Base-by-base conservation (phyloP, 2,329 filamentous ascomycete species). In the Arachnomyces sp. region DNA sequence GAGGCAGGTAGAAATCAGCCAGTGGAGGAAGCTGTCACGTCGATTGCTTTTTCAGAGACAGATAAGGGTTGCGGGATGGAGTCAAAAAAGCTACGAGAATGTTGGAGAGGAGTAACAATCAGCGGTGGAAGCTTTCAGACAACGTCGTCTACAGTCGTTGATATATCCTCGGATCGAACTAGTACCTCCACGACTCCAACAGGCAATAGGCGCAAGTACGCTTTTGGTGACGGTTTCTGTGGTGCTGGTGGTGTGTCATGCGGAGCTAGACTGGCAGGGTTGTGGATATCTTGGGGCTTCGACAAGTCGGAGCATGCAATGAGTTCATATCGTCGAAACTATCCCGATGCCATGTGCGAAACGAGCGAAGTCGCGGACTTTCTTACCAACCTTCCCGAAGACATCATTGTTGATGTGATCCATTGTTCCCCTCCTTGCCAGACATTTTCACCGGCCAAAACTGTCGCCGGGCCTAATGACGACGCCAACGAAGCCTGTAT, bases 361-460 rank as follows among this genome's bases (percentile, higher is more conserved):
- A 61, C 68, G 0, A 54, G 59, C 0, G 56, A 67, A 0, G 64
- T 84, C 0, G 71, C 73, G 34, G 50, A 69, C 4, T 63, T 69
- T 17, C 43, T 68, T 3, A 59, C 57, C 1, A 58, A 57, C 7
- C 31, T 49, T 2, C 16, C 45, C 0, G 48, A 61, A 0, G 54
- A 59, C 2, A 47, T 70, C 7, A 65, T 66, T 3, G 74, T 82
- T 0, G 85, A 92, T 49, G 65, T 90, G 2, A 62, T 86, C 0
- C 86, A 93, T 47, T 61, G 88, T 0, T 87, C 82, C 0, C 85
- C 84, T 0, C 86, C 86, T 0, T 93, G 87, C 41, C 84, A 90
- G 49, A 77, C 74, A 2, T 89, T 81, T 56, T 89, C 84, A 0
- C 77, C 78, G 0, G 82, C 80, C 0, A 81, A 93, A 44, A 89